Evolutionary conservation across 129 eudicot genomes (phyloP).

Genomic region (Flaveria brownii): DNA sequence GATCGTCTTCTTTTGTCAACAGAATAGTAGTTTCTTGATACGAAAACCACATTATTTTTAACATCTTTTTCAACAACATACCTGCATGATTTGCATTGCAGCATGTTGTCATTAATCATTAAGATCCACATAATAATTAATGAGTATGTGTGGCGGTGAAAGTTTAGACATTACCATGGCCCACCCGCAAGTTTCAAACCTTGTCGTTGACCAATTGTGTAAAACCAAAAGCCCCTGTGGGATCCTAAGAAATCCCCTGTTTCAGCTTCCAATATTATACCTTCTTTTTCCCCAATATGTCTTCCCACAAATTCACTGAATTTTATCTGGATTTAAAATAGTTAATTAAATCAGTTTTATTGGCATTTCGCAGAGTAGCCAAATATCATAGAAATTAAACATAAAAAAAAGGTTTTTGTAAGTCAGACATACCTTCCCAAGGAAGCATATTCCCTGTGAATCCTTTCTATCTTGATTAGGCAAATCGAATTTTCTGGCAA

Average conservation of each 20-base stretch:
- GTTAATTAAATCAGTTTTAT: not conserved
- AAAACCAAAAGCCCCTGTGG: slow-evolving; percentile 93
- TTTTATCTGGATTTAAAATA: slow-evolving; percentile 57
- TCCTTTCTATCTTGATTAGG: slow-evolving; percentile 94
- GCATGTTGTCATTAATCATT: slow-evolving; percentile 4
- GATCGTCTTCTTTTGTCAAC: slow-evolving; percentile 88
- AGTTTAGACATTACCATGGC: slow-evolving; percentile 64
- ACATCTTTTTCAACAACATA: slow-evolving; percentile 94
- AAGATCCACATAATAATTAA: not conserved
- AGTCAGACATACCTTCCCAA: slow-evolving; percentile 73
- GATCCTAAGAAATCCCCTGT: slow-evolving; percentile 82
- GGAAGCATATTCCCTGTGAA: slow-evolving; percentile 99
- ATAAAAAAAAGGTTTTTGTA: slow-evolving; percentile 10
- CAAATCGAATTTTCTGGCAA: slow-evolving; percentile 67
- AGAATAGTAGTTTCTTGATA: slow-evolving; percentile 83
- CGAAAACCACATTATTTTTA: slow-evolving; percentile 75
- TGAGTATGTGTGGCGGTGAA: not conserved
- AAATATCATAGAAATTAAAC: not conserved
- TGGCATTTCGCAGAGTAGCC: not conserved
- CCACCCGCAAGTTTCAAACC: slow-evolving; percentile 96
- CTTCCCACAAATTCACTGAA: slow-evolving; percentile 93
- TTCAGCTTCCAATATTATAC: slow-evolving; percentile 94
- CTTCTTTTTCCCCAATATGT: slow-evolving; percentile 93
- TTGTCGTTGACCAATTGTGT: slow-evolving; percentile 97
- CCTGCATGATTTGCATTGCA: slow-evolving; percentile 50